Evolutionary conservation across 257 asterid genomes (phyloP), one percentile per base, ranked within the genome.

Genomic region (Ligustrum vulgare): DNA sequence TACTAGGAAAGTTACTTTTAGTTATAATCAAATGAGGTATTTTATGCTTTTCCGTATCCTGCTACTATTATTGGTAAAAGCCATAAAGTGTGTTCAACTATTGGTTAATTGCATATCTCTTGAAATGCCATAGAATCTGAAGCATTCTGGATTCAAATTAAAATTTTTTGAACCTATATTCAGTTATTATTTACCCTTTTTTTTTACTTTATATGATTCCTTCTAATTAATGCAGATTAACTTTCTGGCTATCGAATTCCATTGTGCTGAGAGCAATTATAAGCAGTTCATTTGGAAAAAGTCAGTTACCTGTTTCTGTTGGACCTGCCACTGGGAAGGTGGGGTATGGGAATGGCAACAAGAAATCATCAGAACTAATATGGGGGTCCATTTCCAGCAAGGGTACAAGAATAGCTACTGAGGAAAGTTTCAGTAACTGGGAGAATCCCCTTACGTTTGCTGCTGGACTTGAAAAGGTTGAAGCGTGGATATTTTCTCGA

Each of bases 211-310:
- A 76, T 43, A 80, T 64, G 22, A 69, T 36, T 28, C 13, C 54
- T 75, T 67, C 16, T 37, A 18, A 69, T 74, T 73, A 54, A 28
- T 74, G 66, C 88, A 92, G 97, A 77, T 90, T 92, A 80, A 92
- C 96, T 8, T 92, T 92, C 86, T 92, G 97, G 96, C 84, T 92
- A 67, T 92, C 97, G 39, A 92, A 92, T 77, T 74, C 87, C 32
- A 74, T 89, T 69, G 89, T 91, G 35, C 85, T 92, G 70, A 88
- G 96, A 78, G 91, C 89, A 75, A 86, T 88, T 33, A 79, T 89
- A 62, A 86, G 84, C 77, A 86, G 84, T 83, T 83, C 82, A 41
- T 77, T 80, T 65, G 82, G 77, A 70, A 86, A 81, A 36, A 72
- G 75, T 72, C 76, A 79, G 69, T 39, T 77, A 49, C 85, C 86